phyloP scores from a whole-genome alignment of 1,284 basidiomycete species.

The Volvariella surrecta region DNA sequence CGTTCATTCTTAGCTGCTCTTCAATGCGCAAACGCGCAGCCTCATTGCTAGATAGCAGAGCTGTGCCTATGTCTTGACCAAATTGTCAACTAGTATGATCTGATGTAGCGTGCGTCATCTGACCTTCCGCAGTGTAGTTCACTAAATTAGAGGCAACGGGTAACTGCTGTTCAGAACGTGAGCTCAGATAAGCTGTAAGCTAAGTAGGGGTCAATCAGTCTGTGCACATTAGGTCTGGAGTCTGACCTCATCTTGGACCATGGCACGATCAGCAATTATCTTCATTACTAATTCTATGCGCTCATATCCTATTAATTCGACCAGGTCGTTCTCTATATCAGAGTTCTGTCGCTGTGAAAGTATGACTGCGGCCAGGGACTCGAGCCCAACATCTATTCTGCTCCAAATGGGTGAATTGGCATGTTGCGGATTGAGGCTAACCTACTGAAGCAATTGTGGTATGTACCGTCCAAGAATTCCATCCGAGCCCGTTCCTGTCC shows the following conservation, averaged over 20 bases:
- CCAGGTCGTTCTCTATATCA: conserved; percentile 71
- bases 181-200: conserved; percentile 8
- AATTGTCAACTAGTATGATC: conserved; percentile 1
- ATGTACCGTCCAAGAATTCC: conserved; percentile 11
- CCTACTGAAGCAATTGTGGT: conserved; percentile 13
- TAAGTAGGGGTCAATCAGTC: conserved; percentile 1
- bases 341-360: no score
- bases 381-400: no score
- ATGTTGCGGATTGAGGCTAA: conserved; percentile 1
- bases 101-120: not conserved
- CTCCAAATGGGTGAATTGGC: no score
- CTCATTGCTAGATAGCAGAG: conserved; percentile 38
- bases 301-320: conserved; percentile 84
- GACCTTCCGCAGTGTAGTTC: no score
- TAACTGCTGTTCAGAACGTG: no score
- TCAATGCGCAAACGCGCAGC: conserved; percentile 62
- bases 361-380: no score
- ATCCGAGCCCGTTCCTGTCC: conserved; percentile 6
- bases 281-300: conserved; percentile 65
- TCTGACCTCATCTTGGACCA: conserved; percentile 28
- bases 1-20: conserved; percentile 53
- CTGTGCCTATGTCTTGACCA: conserved; percentile 5
- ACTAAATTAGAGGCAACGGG: no score
- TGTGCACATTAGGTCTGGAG: conserved; percentile 4
- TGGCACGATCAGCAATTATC: conserved; percentile 40